Conservation (phyloP, 2,329 filamentous ascomycete species). For the Trichoderma afroharzianum region DNA sequence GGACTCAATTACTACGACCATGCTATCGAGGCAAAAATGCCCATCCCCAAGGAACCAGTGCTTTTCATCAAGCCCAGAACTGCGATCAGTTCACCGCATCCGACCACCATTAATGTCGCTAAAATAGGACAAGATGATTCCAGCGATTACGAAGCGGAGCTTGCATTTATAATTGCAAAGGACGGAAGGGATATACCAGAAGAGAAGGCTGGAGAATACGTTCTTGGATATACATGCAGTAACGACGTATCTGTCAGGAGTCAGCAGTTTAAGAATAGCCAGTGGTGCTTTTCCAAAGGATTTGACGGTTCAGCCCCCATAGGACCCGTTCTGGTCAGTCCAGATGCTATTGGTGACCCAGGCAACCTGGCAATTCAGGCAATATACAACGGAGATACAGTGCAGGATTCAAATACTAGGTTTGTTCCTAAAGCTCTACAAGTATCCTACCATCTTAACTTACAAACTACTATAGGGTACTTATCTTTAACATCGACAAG, state of each 20-base stretch:
- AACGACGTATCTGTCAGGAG: neutral
- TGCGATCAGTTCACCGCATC: neutral
- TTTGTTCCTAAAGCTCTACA: neutral
- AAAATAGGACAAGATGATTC: neutral
- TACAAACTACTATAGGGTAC: neutral
- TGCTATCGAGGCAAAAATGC: neutral
- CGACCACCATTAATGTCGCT: neutral
- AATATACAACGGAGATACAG: neutral
- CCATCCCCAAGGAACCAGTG: neutral
- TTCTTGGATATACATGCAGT: neutral
- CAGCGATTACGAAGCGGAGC: neutral
- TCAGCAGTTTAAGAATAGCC: neutral
- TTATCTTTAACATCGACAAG: neutral
- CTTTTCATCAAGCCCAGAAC: neutral
- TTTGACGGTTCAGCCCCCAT: neutral
- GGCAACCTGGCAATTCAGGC: neutral
- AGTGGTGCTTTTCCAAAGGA: neutral
- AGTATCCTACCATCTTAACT: neutral
- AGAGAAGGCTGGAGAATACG: neutral
- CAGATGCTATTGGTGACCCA: neutral
- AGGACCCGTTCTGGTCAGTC: neutral
- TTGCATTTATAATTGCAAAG: neutral
- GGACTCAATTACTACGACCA: neutral
- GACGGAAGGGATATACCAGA: neutral
- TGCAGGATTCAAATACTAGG: neutral